Evolutionary conservation across 345 rosid species (phyloP), one percentile per base, ranked within the genome.

Genomic region (Pistacia atlantica): DNA sequence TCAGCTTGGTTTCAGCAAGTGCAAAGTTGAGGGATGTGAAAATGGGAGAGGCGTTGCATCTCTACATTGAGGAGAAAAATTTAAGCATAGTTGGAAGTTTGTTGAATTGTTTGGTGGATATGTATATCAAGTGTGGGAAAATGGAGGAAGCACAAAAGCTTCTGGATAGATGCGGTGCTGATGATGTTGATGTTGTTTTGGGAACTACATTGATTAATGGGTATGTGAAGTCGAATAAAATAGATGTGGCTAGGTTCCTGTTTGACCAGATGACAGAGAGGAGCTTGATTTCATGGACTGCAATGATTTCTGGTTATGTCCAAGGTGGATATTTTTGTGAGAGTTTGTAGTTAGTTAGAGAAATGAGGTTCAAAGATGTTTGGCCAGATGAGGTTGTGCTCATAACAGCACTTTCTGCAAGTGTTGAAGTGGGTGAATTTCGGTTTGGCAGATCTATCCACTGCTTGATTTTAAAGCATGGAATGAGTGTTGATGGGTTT

Each of bases 371-470:
- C 33, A 62, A 55, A 70, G 56, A 56, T 70, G 59, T 78, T 45
- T 56, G 59, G 38, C 69, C 73, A 0, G 75, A 68, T 31, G 59
- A 69, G 71, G 69, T 72, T 72, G 77, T 56, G 52, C 72, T 78
- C 9, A 46, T 72, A 56, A 66, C 67, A 38, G 69, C 58, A 16
- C 70, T 79, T 60, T 79, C 78, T 48, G 78, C 81, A 17, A 35
- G 69, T 67, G 69, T 51, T 65, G 73, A 72, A 57, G 51, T 14
- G 51, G 77, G 52, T 42, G 61, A 72, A 14, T 72, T 37, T 57
- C 17, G 18, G 12, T 31, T 78, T 18, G 81, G 81, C 33, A 45
- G 31, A 67, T 45, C 55, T 17, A 46, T 67, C 33, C 70, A 46
- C 46, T 28, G 69, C 52, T n/a, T 67, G 35, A 5, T 67, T 46